phyloP scores from a whole-genome alignment of 805 yeast species.

The Teunomyces atbi region DNA sequence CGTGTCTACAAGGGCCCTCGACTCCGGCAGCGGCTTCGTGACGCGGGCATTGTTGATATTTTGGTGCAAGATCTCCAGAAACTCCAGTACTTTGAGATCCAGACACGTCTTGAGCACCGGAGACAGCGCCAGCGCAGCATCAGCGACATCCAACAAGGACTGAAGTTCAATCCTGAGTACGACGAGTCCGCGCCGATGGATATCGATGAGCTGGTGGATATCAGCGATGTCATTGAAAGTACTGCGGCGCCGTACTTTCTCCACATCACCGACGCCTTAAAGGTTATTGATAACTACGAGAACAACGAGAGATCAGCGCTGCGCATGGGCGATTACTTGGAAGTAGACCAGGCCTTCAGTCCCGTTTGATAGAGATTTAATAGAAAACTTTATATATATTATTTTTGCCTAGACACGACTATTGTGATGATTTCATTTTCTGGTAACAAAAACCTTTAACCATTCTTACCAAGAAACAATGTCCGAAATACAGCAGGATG shows the following conservation, averaged over 20 bases:
- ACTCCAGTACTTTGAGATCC: slow-evolving; percentile 23
- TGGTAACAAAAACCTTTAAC: not conserved
- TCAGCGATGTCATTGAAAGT: slow-evolving; percentile 23
- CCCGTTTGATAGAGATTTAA: no score
- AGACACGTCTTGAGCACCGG: slow-evolving; percentile 8
- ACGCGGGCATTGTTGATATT: slow-evolving; percentile 29
- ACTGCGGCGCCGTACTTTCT: slow-evolving; percentile 29
- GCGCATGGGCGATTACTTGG: slow-evolving; percentile 6
- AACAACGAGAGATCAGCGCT: not conserved
- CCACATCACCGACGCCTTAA: slow-evolving; percentile 40
- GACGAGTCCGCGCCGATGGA: slow-evolving; percentile 16
- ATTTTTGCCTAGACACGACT: not conserved
- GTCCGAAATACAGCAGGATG: slow-evolving; percentile 4
- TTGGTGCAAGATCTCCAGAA: slow-evolving; percentile 24
- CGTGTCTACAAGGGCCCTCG: slow-evolving; percentile 27
- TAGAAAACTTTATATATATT: not conserved
- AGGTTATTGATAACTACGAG: slow-evolving; percentile 38
- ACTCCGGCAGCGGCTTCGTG: slow-evolving; percentile 27
- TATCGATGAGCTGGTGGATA: not conserved
- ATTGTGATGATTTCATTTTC: not conserved
- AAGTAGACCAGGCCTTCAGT: slow-evolving; percentile 8
- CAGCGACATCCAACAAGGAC: slow-evolving; percentile 1
- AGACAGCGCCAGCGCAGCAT: slow-evolving; percentile 5
- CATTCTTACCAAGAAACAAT: not conserved
- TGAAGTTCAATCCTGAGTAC: not conserved